Base-by-base conservation (phyloP, 2,329 filamentous ascomycete genomes). In the Hypoxylon sp. region DNA sequence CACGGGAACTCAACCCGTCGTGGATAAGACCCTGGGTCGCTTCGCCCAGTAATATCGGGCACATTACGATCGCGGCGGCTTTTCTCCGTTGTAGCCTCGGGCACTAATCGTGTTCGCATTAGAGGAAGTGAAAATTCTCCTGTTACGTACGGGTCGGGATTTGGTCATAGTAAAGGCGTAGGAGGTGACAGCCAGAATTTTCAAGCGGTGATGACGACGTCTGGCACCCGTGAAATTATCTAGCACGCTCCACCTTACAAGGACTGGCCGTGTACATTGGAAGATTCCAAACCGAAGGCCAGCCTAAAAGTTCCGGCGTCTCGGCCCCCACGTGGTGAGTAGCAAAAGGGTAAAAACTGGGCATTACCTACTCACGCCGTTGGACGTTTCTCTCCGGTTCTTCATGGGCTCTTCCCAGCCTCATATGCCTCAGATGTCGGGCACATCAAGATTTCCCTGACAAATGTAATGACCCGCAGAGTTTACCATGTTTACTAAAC, bases 161-260 rank as follows among this genome's bases (percentile, higher is more conserved):
- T 41, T 43, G 19, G 38, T n/a, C 7, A 21, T 21, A 43, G 17
- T 43, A 19, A 19, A 11, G 38, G 38, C 38, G 10, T 21, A 3
- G 38, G 17, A 43, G 38, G 9, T 43, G 17, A 43, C 9, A 2
- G 38, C 5, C 17, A 46, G 19, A 46, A 56, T 34, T 38, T 46
- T 56, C 21, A 13, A 36, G 2, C 2, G 23, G 43, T 43, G 52
- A 67, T 65, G 68, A 71, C 65, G 68, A 63, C 49, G 43, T 64
- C 25, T 28, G 57, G 60, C 63, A 64, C 52, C 68, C 68, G 68
- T 41, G 65, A 71, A 71, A 71, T 71, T 71, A 64, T 71, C 68
- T 71, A 57, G 68, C 50, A 52, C 50, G 57, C 62, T 66, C 68
- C 65, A 69, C 68, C 52, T 60, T 55, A 56, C 49, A 61, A 64